Percentiles rank a stretch among this genome's conserved stretches.
These are phyloP conservation scores for Dillenia turbinata DNA, from an alignment of 164 flowering plant genomes.

Conservation along the genomic window DNA sequence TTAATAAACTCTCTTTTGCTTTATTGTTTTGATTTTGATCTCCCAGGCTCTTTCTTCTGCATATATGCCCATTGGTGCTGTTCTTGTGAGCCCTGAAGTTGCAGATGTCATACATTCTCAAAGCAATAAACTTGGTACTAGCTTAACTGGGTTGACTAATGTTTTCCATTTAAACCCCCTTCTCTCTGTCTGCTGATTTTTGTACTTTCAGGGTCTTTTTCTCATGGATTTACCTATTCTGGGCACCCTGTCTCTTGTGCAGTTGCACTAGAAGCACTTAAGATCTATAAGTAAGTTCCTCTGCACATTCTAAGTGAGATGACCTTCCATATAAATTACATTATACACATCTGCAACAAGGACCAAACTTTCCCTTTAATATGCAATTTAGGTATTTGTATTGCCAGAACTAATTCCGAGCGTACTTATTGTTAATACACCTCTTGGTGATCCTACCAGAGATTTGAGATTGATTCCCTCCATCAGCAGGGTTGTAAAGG, in stretches of 20 bases:
- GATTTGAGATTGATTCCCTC: too few species aligned
- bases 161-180: neutral
- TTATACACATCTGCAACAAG: too few species aligned
- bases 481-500: too few species aligned
- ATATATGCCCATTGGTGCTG: constrained; percentile 96
- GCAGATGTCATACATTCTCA: constrained; percentile 81
- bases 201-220: constrained; percentile 56
- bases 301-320: too few species aligned
- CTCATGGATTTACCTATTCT: constrained; percentile 98
- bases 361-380: too few species aligned
- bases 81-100: constrained; percentile 88
- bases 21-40: neutral
- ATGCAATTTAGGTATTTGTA: too few species aligned
- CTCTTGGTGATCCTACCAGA: too few species aligned
- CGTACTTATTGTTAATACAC: too few species aligned
- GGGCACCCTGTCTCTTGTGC: constrained; percentile 99
- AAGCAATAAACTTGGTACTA: constrained; percentile 93
- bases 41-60: constrained; percentile 84
- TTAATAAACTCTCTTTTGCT: neutral
- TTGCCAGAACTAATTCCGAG: too few species aligned
- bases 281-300: constrained; percentile 73
- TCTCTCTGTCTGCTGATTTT: neutral
- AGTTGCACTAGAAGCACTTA: constrained; percentile 88
- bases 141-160: neutral
- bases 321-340: too few species aligned